Evolutionary conservation across 2,329 filamentous ascomycete species (phyloP).

Genomic region (Dactylonectria estremocensis): DNA sequence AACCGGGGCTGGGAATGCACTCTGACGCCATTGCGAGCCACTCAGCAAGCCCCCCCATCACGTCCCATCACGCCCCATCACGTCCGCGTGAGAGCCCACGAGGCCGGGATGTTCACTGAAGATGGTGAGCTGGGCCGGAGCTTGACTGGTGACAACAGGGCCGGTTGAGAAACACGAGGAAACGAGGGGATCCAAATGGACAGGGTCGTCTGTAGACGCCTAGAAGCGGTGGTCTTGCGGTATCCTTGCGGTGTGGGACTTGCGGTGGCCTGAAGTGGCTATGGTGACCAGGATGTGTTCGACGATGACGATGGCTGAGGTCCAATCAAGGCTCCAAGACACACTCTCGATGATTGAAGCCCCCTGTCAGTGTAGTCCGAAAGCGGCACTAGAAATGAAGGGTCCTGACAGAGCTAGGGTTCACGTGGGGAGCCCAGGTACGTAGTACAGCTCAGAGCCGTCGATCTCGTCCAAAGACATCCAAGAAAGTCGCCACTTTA

Average conservation of each 20-base stretch:
- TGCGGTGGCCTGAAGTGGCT: not conserved
- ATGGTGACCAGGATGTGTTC: slow-evolving; percentile 30
- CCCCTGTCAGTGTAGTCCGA: slow-evolving; percentile 31
- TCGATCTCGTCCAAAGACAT: slow-evolving; percentile 42
- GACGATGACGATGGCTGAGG: slow-evolving; percentile 25
- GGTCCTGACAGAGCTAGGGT: slow-evolving; percentile 35
- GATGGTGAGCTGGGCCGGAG: slow-evolving; percentile 20
- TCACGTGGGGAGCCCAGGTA: slow-evolving; percentile 28
- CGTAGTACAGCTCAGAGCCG: slow-evolving; percentile 33
- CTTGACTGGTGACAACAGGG: slow-evolving; percentile 40
- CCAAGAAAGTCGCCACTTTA: slow-evolving; percentile 34
- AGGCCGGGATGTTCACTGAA: slow-evolving; percentile 15
- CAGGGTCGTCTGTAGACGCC: slow-evolving; percentile 40
- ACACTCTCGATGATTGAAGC: slow-evolving; percentile 25
- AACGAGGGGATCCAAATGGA: slow-evolving; percentile 34
- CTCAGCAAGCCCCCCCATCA: slow-evolving; percentile 25
- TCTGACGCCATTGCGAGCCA: slow-evolving; percentile 48
- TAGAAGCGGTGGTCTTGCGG: slow-evolving; percentile 36
- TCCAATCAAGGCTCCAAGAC: slow-evolving; percentile 41
- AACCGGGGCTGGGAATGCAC: slow-evolving; percentile 22
- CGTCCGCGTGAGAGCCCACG: slow-evolving; percentile 1
- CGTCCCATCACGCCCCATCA: slow-evolving; percentile 24
- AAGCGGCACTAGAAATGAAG: slow-evolving; percentile 29
- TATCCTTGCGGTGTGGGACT: slow-evolving; percentile 5
- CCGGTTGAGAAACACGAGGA: slow-evolving; percentile 31